These are phyloP conservation scores for Wickerhamomyces rabaulensis DNA, from an alignment of 805 yeast species.

Conservation along the genomic window DNA sequence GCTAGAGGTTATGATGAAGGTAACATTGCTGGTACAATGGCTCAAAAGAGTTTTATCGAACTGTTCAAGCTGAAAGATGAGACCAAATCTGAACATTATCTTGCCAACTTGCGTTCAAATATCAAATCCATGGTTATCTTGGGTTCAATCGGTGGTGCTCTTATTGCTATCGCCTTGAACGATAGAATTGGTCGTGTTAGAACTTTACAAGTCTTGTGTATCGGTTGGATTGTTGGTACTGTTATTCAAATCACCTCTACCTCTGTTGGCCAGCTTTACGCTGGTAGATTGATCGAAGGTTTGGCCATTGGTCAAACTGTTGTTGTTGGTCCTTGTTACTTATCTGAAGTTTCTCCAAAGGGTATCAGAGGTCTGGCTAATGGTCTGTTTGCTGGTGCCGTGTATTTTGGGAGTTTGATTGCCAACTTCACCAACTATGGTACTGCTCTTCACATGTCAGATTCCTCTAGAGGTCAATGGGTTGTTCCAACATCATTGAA, in stretches of 20 bases:
- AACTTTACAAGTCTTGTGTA: constrained; percentile 38
- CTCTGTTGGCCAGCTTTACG: constrained; percentile 45
- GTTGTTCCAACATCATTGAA: constrained; percentile 45
- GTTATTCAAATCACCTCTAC: constrained; percentile 43
- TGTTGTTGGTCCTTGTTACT: constrained; percentile 49
- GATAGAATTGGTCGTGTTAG: constrained; percentile 49
- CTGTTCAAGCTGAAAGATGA: constrained; percentile 41
- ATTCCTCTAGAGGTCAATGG: constrained; percentile 40
- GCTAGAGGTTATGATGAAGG: constrained; percentile 61
- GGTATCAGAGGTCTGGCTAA: constrained; percentile 47
- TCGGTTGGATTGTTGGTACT: constrained; percentile 40
- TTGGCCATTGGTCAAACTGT: constrained; percentile 53
- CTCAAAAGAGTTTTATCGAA: constrained; percentile 36
- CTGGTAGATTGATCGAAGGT: constrained; percentile 53
- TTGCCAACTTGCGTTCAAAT: constrained; percentile 47
- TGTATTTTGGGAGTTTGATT: constrained; percentile 47
- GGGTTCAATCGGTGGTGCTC: constrained; percentile 50
- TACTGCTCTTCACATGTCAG: constrained; percentile 39
- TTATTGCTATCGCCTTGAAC: constrained; percentile 41
- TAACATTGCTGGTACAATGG: constrained; percentile 38
- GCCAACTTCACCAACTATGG: constrained; percentile 49
- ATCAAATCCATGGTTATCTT: constrained; percentile 56
- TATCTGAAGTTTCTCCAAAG: constrained; percentile 49
- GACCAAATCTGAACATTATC: constrained; percentile 25
- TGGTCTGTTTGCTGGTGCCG: constrained; percentile 53